phyloP scores from a whole-genome alignment of 257 asterid genomes.

The Petunia axillaris region DNA sequence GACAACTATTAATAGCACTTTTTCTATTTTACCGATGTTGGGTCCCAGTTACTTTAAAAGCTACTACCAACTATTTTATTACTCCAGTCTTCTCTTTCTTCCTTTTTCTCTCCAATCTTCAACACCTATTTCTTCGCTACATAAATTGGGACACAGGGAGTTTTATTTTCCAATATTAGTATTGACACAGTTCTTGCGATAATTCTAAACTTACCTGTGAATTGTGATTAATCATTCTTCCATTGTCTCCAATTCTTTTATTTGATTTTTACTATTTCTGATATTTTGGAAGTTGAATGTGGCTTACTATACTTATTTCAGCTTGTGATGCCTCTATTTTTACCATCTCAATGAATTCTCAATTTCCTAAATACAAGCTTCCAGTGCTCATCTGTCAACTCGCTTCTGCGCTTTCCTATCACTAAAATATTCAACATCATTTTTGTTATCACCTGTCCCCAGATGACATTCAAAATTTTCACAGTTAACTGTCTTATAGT shows the following conservation, averaged over 20 bases:
- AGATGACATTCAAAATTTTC: not conserved
- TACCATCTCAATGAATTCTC: not conserved
- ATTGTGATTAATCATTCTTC: not conserved
- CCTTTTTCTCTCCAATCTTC: too few relatives aligned
- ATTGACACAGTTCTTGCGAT: not conserved
- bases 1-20: too few relatives aligned
- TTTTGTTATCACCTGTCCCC: conserved; percentile 3
- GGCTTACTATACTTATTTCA: conserved; percentile 3
- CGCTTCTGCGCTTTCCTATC: conserved; percentile 1
- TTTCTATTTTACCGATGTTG: too few relatives aligned
- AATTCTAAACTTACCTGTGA: not conserved
- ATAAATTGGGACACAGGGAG: too few relatives aligned
- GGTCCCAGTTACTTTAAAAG: too few relatives aligned
- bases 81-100: too few relatives aligned
- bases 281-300: not conserved
- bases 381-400: not conserved
- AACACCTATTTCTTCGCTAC: too few relatives aligned
- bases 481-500: not conserved
- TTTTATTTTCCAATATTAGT: not conserved
- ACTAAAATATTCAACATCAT: conserved; percentile 11
- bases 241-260: not conserved
- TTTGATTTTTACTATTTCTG: not conserved
- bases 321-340: not conserved
- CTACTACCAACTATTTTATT: too few relatives aligned
- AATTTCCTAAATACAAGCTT: conserved; percentile 15